Conservation (phyloP, 257 asterid species). For the Scutellaria barbata region DNA sequence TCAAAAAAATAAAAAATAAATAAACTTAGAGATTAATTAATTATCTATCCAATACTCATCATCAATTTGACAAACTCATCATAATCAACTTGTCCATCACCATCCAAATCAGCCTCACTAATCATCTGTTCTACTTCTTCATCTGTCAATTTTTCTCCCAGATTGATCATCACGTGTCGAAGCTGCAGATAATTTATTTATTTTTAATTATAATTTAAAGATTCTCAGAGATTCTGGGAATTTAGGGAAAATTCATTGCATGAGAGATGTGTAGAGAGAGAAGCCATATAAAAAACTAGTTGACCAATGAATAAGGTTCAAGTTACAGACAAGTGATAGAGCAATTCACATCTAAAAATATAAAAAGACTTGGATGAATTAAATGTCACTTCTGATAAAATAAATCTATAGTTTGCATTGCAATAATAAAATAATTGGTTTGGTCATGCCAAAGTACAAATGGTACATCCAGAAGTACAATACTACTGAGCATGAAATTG, state of each 20-base stretch:
- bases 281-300: slow-evolving; percentile 8
- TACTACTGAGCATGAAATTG: neutral
- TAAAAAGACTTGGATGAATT: too few species aligned
- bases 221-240: neutral
- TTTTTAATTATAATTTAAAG: neutral
- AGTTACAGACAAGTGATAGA: too few species aligned
- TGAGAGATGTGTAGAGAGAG: slow-evolving; percentile 9
- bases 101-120: slow-evolving; percentile 63
- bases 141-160: slow-evolving; percentile 57
- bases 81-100: slow-evolving; percentile 59
- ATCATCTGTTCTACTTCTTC: slow-evolving; percentile 62
- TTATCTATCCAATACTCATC: slow-evolving; percentile 46
- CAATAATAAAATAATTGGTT: too few species aligned
- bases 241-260: slow-evolving; percentile 32
- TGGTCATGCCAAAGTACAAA: slow-evolving; percentile 32
- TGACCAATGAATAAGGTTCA: slow-evolving; percentile 10
- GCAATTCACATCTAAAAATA: too few species aligned
- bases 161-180: slow-evolving; percentile 60
- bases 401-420: too few species aligned
- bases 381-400: too few species aligned
- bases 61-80: slow-evolving; percentile 63
- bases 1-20: neutral
- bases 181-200: slow-evolving; percentile 40
- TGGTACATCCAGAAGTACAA: slow-evolving; percentile 22
- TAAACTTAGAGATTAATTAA: neutral